These are phyloP conservation scores for Blastobotrys attinorum DNA, from an alignment of 805 yeast genomes.

Conservation along the genomic window DNA sequence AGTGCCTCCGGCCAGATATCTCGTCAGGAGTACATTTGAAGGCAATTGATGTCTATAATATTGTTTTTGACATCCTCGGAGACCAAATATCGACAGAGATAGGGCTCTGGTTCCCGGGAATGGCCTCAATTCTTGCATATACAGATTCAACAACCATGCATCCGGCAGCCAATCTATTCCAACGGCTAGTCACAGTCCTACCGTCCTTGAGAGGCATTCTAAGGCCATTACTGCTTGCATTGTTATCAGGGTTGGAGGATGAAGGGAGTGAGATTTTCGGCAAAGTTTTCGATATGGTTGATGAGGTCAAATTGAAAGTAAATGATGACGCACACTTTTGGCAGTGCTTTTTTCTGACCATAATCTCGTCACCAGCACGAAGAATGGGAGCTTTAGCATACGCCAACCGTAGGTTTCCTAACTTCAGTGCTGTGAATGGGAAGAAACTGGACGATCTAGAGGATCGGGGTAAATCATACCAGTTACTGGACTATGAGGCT, in stretches of 20 bases:
- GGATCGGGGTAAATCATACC: neutral
- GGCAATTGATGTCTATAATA: slow-evolving; percentile 67
- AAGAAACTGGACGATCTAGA: neutral
- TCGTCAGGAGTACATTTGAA: slow-evolving; percentile 97
- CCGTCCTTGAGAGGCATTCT: slow-evolving; percentile 50
- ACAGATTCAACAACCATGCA: slow-evolving; percentile 88
- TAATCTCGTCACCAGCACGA: slow-evolving; percentile 72
- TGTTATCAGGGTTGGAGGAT: slow-evolving; percentile 87
- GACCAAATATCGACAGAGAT: slow-evolving; percentile 48
- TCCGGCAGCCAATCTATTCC: slow-evolving; percentile 55
- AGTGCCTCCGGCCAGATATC: slow-evolving; percentile 68
- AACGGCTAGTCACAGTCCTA: slow-evolving; percentile 43
- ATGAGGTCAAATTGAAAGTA: slow-evolving; percentile 46
- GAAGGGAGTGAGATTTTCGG: slow-evolving; percentile 78
- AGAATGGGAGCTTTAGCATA: slow-evolving; percentile 79
- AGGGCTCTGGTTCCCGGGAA: slow-evolving; percentile 84
- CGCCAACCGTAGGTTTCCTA: slow-evolving; percentile 60
- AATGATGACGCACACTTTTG: slow-evolving; percentile 72
- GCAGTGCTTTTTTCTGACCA: slow-evolving; percentile 69
- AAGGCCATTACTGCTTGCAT: slow-evolving; percentile 63
- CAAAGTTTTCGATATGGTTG: slow-evolving; percentile 52
- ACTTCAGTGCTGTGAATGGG: neutral
- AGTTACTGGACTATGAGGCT: slow-evolving; percentile 40
- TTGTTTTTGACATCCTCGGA: slow-evolving; percentile 59
- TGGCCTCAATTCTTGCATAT: slow-evolving; percentile 80